Percentiles rank a stretch among this genome's conserved stretches.
These are phyloP conservation scores for Tulasnella sp. DNA, from an alignment of 768 basidiomycete genomes.

Conservation along the genomic window DNA sequence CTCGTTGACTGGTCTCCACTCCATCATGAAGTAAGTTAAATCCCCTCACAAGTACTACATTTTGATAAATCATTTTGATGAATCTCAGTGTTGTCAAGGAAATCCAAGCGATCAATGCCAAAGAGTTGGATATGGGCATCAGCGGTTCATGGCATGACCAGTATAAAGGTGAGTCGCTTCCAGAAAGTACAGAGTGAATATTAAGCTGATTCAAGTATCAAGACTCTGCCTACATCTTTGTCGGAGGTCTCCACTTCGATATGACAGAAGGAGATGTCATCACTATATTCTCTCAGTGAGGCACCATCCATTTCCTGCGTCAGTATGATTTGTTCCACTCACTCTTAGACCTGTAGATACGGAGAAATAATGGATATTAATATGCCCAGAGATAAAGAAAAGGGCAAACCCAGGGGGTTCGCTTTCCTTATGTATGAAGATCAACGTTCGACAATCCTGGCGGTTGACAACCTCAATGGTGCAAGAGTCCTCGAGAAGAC, in stretches of 20 bases:
- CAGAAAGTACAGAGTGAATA: background rate
- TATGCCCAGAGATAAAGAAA: slow-evolving; percentile 86
- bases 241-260: slow-evolving; percentile 79
- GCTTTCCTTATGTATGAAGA: slow-evolving; percentile 99
- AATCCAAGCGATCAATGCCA: slow-evolving; percentile 87
- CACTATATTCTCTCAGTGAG: slow-evolving; percentile 94
- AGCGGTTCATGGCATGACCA: slow-evolving; percentile 85
- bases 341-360: slow-evolving; percentile 64
- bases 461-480: slow-evolving; percentile 98
- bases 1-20: no score
- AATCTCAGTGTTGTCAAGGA: slow-evolving; percentile 71
- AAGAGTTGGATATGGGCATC: slow-evolving; percentile 69
- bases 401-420: slow-evolving; percentile 84
- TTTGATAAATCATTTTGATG: no score
- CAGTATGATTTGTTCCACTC: no score
- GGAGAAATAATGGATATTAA: slow-evolving; percentile 96
- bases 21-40: no score
- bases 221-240: slow-evolving; percentile 94
- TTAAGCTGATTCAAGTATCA: slow-evolving; percentile 8
- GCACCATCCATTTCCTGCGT: no score
- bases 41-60: no score
- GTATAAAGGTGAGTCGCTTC: slow-evolving; percentile 51
- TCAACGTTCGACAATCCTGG: slow-evolving; percentile 88
- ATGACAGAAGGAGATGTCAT: slow-evolving; percentile 97
- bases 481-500: slow-evolving; percentile 77